phyloP scores from a whole-genome alignment of 2,329 filamentous ascomycete species.

The Sporothrix protearum region DNA sequence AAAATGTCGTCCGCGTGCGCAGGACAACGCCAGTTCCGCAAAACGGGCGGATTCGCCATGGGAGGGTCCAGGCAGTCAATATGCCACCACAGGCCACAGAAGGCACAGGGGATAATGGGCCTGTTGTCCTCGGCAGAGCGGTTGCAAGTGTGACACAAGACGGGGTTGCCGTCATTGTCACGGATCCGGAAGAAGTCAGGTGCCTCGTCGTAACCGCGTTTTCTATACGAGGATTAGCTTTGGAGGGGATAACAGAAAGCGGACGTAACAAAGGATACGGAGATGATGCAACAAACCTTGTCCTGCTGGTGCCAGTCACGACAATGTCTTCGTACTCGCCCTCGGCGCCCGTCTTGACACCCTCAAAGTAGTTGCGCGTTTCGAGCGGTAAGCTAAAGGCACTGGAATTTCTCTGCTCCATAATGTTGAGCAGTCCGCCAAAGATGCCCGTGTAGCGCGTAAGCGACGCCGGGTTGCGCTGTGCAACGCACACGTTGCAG shows the following conservation, averaged over 20 bases:
- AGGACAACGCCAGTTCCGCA: constrained; percentile 83
- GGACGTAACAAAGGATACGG: background rate
- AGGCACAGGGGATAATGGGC: constrained; percentile 81
- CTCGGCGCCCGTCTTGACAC: constrained; percentile 69
- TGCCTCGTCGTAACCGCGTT: constrained; percentile 58
- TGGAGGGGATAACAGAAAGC: background rate
- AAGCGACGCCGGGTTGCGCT: constrained; percentile 46
- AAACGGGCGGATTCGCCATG: constrained; percentile 70
- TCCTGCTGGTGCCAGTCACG: constrained; percentile 33
- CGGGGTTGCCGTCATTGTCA: constrained; percentile 68
- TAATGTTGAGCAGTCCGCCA: constrained; percentile 57
- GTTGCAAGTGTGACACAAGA: constrained; percentile 75
- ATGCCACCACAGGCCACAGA: constrained; percentile 81
- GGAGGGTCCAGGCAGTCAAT: constrained; percentile 88
- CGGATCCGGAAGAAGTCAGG: constrained; percentile 66
- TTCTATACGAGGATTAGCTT: constrained; percentile 15
- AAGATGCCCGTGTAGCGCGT: constrained; percentile 55
- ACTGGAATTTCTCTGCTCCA: constrained; percentile 66
- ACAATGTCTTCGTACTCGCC: constrained; percentile 74
- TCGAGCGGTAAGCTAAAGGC: constrained; percentile 69
- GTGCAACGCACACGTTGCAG: constrained; percentile 67
- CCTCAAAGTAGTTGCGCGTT: constrained; percentile 73
- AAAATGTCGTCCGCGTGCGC: constrained; percentile 78
- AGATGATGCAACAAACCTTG: constrained; percentile 15
- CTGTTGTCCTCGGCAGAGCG: constrained; percentile 59